Evolutionary conservation across 192 early-diverging fungal genomes (phyloP).

Genomic region (Linnemannia hyalina): DNA sequence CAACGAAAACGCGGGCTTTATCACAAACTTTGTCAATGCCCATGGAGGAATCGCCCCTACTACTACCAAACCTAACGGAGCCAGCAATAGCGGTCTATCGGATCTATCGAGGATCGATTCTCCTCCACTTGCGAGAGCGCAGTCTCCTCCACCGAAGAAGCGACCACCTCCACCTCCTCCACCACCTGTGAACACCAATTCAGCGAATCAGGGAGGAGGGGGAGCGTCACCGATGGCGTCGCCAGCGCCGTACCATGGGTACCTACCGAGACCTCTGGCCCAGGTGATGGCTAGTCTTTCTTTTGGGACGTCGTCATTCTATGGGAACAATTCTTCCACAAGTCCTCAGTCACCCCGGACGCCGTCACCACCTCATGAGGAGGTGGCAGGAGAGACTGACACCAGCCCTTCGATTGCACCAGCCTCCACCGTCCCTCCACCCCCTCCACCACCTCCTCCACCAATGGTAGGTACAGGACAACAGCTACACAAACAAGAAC

Average conservation of each 20-base stretch:
- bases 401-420: neutral
- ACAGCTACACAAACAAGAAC: neutral
- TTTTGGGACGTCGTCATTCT: conserved; percentile 40
- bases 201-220: neutral
- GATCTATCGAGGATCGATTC: conserved; percentile 44
- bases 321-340: conserved; percentile 18
- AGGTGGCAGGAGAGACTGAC: neutral
- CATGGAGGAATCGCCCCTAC: conserved; percentile 66
- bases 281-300: conserved; percentile 43
- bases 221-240: conserved; percentile 20
- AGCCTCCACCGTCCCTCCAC: conserved; percentile 29
- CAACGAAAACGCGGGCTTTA: conserved; percentile 72
- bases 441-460: conserved; percentile 30
- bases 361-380: neutral
- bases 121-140: conserved; percentile 44
- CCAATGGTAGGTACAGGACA: neutral
- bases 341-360: conserved; percentile 21
- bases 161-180: conserved; percentile 53
- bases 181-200: conserved; percentile 25
- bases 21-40: conserved; percentile 77
- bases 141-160: conserved; percentile 17
- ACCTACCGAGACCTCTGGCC: conserved; percentile 37
- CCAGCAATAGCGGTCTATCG: conserved; percentile 1
- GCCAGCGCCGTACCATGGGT: conserved; percentile 45
- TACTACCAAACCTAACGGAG: conserved; percentile 1